Evolutionary conservation across 106 monocot genomes (phyloP).

Genomic region (Hemerocallis citrina): DNA sequence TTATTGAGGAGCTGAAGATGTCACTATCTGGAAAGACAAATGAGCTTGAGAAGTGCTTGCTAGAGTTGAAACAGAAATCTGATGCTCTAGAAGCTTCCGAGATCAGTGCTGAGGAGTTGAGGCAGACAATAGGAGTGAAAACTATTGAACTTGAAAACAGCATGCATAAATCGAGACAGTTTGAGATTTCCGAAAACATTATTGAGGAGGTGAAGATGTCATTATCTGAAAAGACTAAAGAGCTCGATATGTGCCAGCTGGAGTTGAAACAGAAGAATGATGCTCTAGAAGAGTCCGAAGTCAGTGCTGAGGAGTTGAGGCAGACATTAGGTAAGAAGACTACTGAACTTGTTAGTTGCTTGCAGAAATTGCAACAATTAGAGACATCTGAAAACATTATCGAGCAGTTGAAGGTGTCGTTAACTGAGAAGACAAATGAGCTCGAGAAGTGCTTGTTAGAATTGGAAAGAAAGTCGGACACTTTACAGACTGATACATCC

Average conservation of each 20-base stretch:
- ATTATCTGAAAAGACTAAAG: constrained; percentile 28
- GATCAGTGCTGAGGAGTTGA: constrained; percentile 28
- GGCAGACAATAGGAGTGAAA: constrained; percentile 40
- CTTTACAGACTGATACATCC: not conserved
- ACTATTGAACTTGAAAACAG: constrained; percentile 35
- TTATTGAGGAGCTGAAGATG: constrained; percentile 7
- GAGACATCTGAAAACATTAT: constrained; percentile 23
- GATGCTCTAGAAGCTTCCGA: constrained; percentile 30
- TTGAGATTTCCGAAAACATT: constrained; percentile 9
- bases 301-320: constrained; percentile 1
- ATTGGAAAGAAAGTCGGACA: constrained; percentile 9
- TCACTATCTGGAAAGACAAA: constrained; percentile 28
- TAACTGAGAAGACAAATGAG: constrained; percentile 31
- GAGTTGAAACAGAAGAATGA: constrained; percentile 46
- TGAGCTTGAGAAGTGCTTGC: constrained; percentile 48
- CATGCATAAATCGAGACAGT: constrained; percentile 34
- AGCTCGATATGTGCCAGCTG: constrained; percentile 37
- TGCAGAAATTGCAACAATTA: constrained; percentile 32
- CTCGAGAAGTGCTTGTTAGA: constrained; percentile 42
- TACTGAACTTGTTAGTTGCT: constrained; percentile 39
- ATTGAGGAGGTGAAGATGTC: constrained; percentile 17
- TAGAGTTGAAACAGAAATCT: constrained; percentile 42
- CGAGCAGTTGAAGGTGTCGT: constrained; percentile 29
- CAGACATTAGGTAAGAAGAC: constrained; percentile 33
- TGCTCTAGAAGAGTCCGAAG: constrained; percentile 15